Percentiles rank a stretch among this genome's conserved stretches.
phyloP scores from a whole-genome alignment of 2,329 filamentous ascomycete genomes.

The Aspergillus uvarum region DNA sequence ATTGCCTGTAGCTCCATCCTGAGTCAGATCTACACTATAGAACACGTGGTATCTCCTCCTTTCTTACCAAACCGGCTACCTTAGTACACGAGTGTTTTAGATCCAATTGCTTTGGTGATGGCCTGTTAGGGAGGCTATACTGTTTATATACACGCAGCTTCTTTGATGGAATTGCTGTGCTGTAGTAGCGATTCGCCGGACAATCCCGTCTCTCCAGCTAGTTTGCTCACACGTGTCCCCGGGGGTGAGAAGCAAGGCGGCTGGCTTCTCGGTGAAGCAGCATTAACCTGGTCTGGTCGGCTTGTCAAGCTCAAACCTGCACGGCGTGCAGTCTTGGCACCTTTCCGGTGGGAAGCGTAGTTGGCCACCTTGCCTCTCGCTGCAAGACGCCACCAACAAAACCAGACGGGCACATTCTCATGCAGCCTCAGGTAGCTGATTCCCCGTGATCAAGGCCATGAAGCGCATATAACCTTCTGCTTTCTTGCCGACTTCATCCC shows the following conservation, averaged over 20 bases:
- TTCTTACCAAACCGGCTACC: too few species aligned
- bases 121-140: neutral
- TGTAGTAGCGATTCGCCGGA: neutral
- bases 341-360: neutral
- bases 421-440: conserved; percentile 6
- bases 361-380: neutral
- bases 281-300: neutral
- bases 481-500: conserved; percentile 28
- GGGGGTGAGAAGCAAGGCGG: neutral
- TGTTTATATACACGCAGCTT: neutral
- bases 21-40: neutral
- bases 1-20: neutral
- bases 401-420: conserved; percentile 1
- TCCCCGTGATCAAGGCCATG: conserved; percentile 32
- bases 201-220: neutral
- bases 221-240: neutral
- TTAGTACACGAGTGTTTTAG: too few species aligned
- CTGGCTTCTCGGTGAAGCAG: neutral
- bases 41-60: too few species aligned
- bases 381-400: neutral
- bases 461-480: conserved; percentile 42
- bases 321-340: neutral
- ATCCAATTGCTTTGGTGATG: neutral
- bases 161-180: neutral
- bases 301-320: neutral